Conservation (phyloP, 2,329 filamentous ascomycete genomes). For the Talaromyces verruculosus region DNA sequence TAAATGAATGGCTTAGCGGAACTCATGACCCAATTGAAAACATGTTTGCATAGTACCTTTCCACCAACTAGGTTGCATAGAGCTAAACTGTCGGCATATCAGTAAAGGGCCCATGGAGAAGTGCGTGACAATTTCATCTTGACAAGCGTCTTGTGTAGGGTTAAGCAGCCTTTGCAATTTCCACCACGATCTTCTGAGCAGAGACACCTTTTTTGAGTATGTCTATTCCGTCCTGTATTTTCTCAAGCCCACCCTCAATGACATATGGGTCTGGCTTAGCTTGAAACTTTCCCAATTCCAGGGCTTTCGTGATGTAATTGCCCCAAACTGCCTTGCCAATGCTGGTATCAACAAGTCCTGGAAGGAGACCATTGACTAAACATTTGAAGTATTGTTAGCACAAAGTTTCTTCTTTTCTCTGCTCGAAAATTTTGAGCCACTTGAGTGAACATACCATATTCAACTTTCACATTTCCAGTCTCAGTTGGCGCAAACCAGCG, state of each 20-base stretch:
- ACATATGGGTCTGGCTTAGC: constrained; percentile 37
- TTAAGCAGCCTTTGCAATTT: constrained; percentile 14
- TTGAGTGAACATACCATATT: constrained; percentile 5
- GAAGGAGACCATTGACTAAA: constrained; percentile 9
- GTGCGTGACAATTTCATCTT: background rate
- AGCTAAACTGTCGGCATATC: background rate
- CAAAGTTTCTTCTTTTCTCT: background rate
- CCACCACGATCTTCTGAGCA: constrained; percentile 42
- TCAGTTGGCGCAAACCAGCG: background rate
- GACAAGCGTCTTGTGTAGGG: background rate
- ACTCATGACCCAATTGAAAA: background rate
- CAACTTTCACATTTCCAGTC: constrained; percentile 1
- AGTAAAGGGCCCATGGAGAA: background rate
- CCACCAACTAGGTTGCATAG: background rate
- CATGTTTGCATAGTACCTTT: background rate
- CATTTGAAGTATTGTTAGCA: background rate
- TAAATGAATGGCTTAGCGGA: too few relatives aligned
- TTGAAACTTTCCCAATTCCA: constrained; percentile 31
- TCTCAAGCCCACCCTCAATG: constrained; percentile 40
- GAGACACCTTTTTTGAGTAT: constrained; percentile 40
- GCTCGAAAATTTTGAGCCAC: too few relatives aligned
- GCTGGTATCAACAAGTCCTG: constrained; percentile 10
- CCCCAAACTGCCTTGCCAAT: constrained; percentile 28
- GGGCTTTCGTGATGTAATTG: constrained; percentile 31
- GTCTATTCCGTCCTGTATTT: constrained; percentile 40